Evolutionary conservation across 768 basidiomycete genomes (phyloP).

Genomic region (Trametes meyenii): DNA sequence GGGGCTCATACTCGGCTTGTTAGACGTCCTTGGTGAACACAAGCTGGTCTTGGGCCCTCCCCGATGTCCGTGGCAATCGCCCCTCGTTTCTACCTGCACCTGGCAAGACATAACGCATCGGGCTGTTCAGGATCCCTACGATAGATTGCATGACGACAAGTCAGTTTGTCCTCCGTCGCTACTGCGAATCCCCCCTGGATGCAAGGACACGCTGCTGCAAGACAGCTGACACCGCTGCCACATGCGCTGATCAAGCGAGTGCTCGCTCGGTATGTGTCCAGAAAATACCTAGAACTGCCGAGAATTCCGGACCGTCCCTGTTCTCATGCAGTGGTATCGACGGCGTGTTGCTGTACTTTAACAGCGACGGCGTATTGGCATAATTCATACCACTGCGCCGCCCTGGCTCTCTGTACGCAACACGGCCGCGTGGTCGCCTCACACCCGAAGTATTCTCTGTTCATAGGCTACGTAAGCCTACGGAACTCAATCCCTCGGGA

Average conservation of each 20-base stretch:
- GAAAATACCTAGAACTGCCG: too few species aligned
- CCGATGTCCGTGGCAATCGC: constrained; percentile 1
- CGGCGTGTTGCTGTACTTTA: not conserved
- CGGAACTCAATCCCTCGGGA: constrained; percentile 1
- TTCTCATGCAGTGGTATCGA: not conserved
- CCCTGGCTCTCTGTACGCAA: constrained; percentile 5
- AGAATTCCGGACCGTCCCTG: too few species aligned
- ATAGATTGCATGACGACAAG: constrained; percentile 14
- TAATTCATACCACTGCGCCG: constrained; percentile 11
- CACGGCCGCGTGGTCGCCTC: constrained; percentile 6
- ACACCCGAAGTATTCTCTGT: not conserved
- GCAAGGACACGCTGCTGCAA: constrained; percentile 5
- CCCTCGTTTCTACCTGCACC: not conserved
- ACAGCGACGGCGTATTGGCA: constrained; percentile 16
- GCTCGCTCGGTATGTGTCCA: constrained; percentile 11
- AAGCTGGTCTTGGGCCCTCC: not conserved
- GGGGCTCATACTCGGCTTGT: not conserved
- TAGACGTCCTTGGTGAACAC: not conserved
- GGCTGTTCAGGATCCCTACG: not conserved
- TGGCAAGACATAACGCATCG: not conserved
- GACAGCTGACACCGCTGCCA: constrained; percentile 2
- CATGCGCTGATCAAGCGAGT: constrained; percentile 11
- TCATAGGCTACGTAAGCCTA: constrained; percentile 1
- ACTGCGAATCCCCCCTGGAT: constrained; percentile 16
- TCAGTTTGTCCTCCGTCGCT: not conserved